Evolutionary conservation across 495 filamentous ascomycete genomes (phyloP).

Genomic region (Xylaria curta): DNA sequence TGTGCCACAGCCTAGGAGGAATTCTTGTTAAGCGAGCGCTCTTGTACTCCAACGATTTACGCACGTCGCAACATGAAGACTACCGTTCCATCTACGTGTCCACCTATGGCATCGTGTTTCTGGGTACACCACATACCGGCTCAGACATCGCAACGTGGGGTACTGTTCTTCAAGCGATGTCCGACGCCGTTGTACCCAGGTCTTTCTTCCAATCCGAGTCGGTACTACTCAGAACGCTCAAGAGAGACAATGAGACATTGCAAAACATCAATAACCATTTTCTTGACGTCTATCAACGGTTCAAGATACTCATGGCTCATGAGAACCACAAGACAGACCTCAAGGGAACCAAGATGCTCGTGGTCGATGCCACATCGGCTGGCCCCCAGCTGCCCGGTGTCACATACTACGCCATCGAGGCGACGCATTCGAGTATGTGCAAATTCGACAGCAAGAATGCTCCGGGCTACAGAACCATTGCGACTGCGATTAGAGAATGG

Average conservation of each 20-base stretch:
- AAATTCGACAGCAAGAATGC: constrained; percentile 77
- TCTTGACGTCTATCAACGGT: constrained; percentile 71
- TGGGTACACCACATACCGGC: constrained; percentile 87
- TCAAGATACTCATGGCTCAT: constrained; percentile 71
- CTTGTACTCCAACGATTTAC: constrained; percentile 66
- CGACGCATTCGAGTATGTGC: constrained; percentile 86
- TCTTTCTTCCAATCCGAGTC: constrained; percentile 73
- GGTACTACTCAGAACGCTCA: constrained; percentile 72
- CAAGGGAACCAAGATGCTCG: constrained; percentile 61
- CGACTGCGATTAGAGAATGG: constrained; percentile 74
- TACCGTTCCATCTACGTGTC: constrained; percentile 81
- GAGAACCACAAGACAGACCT: constrained; percentile 72
- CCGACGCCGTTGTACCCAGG: constrained; percentile 70
- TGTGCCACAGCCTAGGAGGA: constrained; percentile 83
- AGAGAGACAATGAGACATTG: constrained; percentile 78
- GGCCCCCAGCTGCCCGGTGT: constrained; percentile 77
- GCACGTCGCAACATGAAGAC: constrained; percentile 70
- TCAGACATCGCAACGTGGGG: constrained; percentile 81
- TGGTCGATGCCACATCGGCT: constrained; percentile 80
- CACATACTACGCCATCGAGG: constrained; percentile 78
- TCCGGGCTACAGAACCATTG: constrained; percentile 76
- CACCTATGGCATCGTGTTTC: constrained; percentile 83
- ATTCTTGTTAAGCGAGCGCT: constrained; percentile 75
- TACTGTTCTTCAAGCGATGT: constrained; percentile 73
- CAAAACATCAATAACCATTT: constrained; percentile 83